Conservation (phyloP, 495 filamentous ascomycete genomes). For the Neurospora sp. region DNA sequence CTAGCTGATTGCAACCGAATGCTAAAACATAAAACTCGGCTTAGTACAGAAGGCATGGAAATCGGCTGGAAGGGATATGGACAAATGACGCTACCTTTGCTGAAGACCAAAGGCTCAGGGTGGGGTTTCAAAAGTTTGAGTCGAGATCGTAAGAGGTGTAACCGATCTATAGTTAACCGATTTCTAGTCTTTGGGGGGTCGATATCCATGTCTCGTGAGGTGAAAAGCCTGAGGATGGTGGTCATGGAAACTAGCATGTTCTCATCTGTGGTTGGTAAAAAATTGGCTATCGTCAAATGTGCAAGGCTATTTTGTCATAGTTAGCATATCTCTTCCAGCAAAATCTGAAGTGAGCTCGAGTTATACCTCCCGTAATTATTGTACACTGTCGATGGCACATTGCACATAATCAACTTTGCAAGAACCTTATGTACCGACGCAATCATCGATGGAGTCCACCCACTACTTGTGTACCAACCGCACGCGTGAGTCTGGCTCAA, state of each 20-base stretch:
- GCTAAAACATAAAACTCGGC: background rate
- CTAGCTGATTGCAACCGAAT: background rate
- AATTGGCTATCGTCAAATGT: background rate
- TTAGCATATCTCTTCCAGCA: background rate
- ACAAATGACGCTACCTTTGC: background rate
- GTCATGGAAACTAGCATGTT: background rate
- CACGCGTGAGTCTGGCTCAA: background rate
- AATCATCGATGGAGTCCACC: background rate
- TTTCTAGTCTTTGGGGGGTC: background rate
- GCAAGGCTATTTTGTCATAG: background rate
- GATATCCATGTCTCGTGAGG: background rate
- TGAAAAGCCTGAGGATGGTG: background rate
- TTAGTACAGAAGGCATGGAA: background rate
- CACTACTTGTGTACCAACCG: rapidly evolving
- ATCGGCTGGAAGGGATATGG: background rate
- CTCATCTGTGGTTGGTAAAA: background rate
- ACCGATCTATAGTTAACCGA: background rate
- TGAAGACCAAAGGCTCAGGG: background rate
- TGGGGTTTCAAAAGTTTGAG: background rate
- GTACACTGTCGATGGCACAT: background rate
- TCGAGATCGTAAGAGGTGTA: background rate
- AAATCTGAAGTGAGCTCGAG: background rate
- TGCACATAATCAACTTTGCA: background rate
- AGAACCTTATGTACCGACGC: background rate
- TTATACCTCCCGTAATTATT: background rate